Evolutionary conservation across 345 rosid species (phyloP).

Genomic region (Gossypium arboreum): DNA sequence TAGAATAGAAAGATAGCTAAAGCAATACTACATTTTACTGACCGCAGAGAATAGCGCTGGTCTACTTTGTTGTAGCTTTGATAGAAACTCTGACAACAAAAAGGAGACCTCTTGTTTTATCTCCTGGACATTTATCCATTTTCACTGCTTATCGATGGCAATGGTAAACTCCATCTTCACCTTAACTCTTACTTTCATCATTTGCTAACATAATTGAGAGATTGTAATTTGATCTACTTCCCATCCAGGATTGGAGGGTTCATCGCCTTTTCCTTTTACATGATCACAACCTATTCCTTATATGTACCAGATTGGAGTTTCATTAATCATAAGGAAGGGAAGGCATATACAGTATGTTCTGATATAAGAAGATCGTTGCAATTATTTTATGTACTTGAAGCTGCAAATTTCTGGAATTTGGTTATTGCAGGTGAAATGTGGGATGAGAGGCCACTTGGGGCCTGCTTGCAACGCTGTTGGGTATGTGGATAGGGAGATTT

Average conservation of each 20-base stretch:
- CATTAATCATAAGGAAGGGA: conserved; percentile 4
- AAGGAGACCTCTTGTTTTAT: conserved; percentile 31
- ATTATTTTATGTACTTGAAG: neutral
- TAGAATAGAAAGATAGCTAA: too few relatives aligned
- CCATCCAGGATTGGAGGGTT: conserved; percentile 47
- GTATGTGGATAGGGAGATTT: conserved; percentile 47
- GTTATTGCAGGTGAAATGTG: neutral
- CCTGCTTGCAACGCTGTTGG: conserved; percentile 74
- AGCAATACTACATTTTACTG: too few relatives aligned
- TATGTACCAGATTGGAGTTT: conserved; percentile 66
- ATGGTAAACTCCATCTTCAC: conserved; percentile 32
- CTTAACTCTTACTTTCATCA: neutral
- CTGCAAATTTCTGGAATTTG: neutral
- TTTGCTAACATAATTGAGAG: neutral
- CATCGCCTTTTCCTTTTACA: conserved; percentile 42
- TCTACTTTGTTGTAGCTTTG: conserved; percentile 53
- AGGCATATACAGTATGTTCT: conserved; percentile 34
- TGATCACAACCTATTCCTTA: conserved; percentile 43
- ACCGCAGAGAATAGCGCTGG: conserved; percentile 54
- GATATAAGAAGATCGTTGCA: neutral
- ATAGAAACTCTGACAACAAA: conserved; percentile 50
- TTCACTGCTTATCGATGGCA: conserved; percentile 53
- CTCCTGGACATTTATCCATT: conserved; percentile 43
- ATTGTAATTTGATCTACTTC: neutral
- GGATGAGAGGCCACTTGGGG: conserved; percentile 65